Evolutionary conservation across 768 basidiomycete genomes (phyloP).

Genomic region (Trametes punicea): DNA sequence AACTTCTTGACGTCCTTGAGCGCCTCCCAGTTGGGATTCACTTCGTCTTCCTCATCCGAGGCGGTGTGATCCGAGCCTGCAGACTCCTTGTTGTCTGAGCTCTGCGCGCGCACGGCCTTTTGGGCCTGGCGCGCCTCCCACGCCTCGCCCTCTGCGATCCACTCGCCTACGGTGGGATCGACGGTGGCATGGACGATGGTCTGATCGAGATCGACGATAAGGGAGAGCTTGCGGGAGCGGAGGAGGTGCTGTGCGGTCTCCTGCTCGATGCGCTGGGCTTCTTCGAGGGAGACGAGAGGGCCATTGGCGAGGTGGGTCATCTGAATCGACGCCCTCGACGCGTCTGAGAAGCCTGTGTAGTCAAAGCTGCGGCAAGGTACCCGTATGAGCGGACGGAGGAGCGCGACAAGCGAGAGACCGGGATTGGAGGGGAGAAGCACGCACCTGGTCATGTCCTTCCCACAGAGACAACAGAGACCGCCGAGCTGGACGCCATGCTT

Average conservation of each 20-base stretch:
- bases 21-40: constrained; percentile 92
- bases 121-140: constrained; percentile 65
- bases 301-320: constrained; percentile 94
- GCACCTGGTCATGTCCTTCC: constrained; percentile 91
- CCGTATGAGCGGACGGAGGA: background rate
- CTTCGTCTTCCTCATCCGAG: constrained; percentile 38
- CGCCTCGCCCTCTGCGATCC: constrained; percentile 83
- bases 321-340: constrained; percentile 82
- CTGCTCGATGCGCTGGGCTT: constrained; percentile 85
- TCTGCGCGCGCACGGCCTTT: constrained; percentile 32
- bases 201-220: constrained; percentile 98
- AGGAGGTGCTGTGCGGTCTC: constrained; percentile 80
- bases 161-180: constrained; percentile 97
- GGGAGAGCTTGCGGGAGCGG: constrained; percentile 72
- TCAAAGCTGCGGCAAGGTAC: constrained; percentile 51
- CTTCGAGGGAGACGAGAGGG: constrained; percentile 87
- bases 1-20: constrained; percentile 90
- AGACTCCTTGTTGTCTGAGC: constrained; percentile 25
- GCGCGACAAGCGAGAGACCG: constrained; percentile 16
- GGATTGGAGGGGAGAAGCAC: constrained; percentile 29
- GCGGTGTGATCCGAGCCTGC: constrained; percentile 35
- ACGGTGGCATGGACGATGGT: constrained; percentile 99
- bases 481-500: constrained; percentile 92
- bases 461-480: constrained; percentile 91
- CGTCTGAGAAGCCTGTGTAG: constrained; percentile 85